Conservation (phyloP, 768 basidiomycete species). For the Serpula lacrymans region DNA sequence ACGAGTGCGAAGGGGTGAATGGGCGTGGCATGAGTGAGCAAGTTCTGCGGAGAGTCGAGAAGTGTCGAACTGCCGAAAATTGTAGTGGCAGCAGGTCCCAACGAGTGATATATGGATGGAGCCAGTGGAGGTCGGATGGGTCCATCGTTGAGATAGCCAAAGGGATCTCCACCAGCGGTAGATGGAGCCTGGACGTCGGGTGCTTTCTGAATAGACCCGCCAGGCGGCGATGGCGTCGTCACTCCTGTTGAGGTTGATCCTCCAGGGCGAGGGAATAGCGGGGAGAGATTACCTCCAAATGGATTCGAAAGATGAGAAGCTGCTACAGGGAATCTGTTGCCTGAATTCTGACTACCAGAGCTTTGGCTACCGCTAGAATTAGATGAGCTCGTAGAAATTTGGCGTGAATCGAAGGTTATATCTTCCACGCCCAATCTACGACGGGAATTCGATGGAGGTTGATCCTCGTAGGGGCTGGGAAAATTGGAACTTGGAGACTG, state of each 20-base stretch:
- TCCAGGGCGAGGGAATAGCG: background rate
- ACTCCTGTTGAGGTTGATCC: background rate
- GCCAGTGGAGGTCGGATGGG: slow-evolving; percentile 26
- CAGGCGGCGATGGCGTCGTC: slow-evolving; percentile 5
- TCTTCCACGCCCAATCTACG: slow-evolving; percentile 13
- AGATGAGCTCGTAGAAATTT: background rate
- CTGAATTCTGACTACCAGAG: too few species aligned
- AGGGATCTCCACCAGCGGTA: slow-evolving; percentile 47
- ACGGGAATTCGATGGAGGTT: slow-evolving; percentile 13
- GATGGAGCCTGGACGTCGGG: slow-evolving; percentile 7
- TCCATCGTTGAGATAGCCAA: slow-evolving; percentile 52
- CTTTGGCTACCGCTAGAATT: background rate
- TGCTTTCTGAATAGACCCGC: background rate
- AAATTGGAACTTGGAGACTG: too few species aligned
- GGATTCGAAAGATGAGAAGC: too few species aligned
- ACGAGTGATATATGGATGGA: slow-evolving; percentile 12
- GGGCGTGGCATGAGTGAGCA: slow-evolving; percentile 52
- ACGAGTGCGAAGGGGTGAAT: slow-evolving; percentile 73
- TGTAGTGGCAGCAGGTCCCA: slow-evolving; percentile 25
- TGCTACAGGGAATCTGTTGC: too few species aligned
- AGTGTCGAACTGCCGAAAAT: slow-evolving; percentile 33
- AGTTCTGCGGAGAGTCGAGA: slow-evolving; percentile 32
- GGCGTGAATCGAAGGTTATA: background rate
- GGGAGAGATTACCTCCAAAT: too few species aligned
- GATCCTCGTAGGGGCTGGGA: slow-evolving; percentile 11